phyloP scores from a whole-genome alignment of 2,329 filamentous ascomycete genomes.

The Pseudogymnoascus destructans region DNA sequence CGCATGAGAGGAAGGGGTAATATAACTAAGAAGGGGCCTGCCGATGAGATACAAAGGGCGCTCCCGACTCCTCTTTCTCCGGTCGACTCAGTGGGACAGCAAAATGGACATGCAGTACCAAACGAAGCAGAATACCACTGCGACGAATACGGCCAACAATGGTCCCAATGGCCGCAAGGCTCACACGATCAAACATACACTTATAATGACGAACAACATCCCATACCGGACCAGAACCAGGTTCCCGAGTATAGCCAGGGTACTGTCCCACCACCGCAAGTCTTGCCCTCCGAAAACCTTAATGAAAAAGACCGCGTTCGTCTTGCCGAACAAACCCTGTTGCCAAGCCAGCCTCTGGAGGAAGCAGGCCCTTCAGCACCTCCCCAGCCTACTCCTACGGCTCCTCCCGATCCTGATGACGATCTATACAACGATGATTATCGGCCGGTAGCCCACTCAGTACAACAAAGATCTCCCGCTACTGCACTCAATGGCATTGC shows the following conservation, averaged over 20 bases:
- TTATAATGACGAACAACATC: slow-evolving; percentile 21
- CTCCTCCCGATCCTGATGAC: slow-evolving; percentile 16
- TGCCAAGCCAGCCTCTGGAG: slow-evolving; percentile 61
- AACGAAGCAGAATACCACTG: slow-evolving; percentile 5
- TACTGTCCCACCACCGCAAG: slow-evolving; percentile 46
- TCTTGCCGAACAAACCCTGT: slow-evolving; percentile 61
- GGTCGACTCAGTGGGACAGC: slow-evolving; percentile 26
- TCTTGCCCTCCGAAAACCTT: slow-evolving; percentile 46
- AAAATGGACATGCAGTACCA: slow-evolving; percentile 18
- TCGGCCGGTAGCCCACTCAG: slow-evolving; percentile 14
- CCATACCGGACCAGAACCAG: slow-evolving; percentile 25
- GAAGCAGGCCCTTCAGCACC: slow-evolving; percentile 32
- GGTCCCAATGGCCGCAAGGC: background rate
- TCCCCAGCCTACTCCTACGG: slow-evolving; percentile 17
- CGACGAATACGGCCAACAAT: background rate
- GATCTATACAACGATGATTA: slow-evolving; percentile 19
- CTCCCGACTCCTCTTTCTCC: slow-evolving; percentile 12
- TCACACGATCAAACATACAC: slow-evolving; percentile 18
- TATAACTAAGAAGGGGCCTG: slow-evolving; percentile 11
- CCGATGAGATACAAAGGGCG: slow-evolving; percentile 9
- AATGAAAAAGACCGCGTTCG: slow-evolving; percentile 74
- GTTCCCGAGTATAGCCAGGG: slow-evolving; percentile 30
- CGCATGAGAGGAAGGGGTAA: slow-evolving; percentile 23
- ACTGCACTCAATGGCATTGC: background rate
- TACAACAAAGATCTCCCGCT: slow-evolving; percentile 16